Base-by-base conservation (phyloP, 2,329 filamentous ascomycete genomes). In the Cladophialophora psammophila region DNA sequence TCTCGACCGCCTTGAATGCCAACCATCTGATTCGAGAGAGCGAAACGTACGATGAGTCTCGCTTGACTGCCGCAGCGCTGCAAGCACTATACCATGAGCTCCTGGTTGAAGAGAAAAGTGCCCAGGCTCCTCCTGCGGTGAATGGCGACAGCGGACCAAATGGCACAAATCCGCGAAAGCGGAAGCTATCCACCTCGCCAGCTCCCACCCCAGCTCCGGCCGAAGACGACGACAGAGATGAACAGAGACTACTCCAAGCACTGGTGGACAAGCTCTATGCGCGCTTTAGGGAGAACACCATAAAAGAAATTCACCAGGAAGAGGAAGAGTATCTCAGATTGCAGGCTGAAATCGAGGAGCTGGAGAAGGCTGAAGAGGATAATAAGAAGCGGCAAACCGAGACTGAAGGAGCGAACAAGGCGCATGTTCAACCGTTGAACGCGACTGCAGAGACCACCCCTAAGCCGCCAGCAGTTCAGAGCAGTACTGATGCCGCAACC, bases 41-140 rank as follows among this genome's bases (percentile, higher is more conserved):
- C 79, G 83, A 84, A 53, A 85, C 85, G 38, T 97, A 91, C 81
- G 90, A 97, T 83, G 84, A 87, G 72, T 82, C 84, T 73, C 88
- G 94, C 69, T 81, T 98, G 76, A 90, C 84, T 56, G 88, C 93
- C 7, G 91, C 94, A 78, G 87, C 92, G 52, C 83, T 98, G 72
- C 88, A 91, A 78, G 87, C 90, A 75, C 85, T 95, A 60, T 97
- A 96, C 78, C 81, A 93, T 72, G 85, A 87, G 65, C 81, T 96
- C 66, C 79, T 97, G 76, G 87, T 87, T 72, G 91, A 96, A 72
- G 93, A 95, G 78, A 71, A 77, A 73, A 69, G 74, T 61, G 71
- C 75, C 40, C 63, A 69, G 45, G 73, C 75, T 45, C 73, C 75
- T 8, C 73, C 75, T 7, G 74, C 75, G 66, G 74, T 78, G 31